phyloP scores from a whole-genome alignment of 768 basidiomycete species.

The Suillus occidentalis region DNA sequence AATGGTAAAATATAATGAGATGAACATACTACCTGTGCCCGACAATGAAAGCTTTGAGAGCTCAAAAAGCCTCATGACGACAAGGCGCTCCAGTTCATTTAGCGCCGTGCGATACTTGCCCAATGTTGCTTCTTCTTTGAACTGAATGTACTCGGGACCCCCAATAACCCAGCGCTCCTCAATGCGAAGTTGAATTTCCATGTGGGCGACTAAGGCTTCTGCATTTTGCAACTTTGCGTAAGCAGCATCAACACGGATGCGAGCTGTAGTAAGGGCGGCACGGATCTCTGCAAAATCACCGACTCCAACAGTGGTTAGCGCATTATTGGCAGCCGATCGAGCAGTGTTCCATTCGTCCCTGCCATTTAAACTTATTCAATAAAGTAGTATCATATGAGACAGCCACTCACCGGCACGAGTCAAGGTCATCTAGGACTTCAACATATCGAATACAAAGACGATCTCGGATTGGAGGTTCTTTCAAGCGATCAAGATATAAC shows the following conservation, averaged over 20 bases:
- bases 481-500: not conserved
- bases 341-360: slow-evolving; percentile 1
- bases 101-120: slow-evolving; percentile 11
- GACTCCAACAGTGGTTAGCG: not conserved
- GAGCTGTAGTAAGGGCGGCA: not conserved
- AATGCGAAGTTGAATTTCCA: slow-evolving; percentile 5
- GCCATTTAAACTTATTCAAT: not conserved
- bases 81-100: slow-evolving; percentile 30
- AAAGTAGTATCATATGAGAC: not conserved
- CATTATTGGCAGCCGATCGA: not conserved
- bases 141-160: not conserved
- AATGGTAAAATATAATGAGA: not conserved
- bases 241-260: not conserved
- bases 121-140: not conserved
- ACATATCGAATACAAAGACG: not conserved
- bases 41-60: slow-evolving; percentile 23
- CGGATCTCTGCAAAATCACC: not conserved
- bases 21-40: slow-evolving; percentile 10
- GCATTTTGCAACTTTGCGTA: slow-evolving; percentile 6
- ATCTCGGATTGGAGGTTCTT: not conserved
- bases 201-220: slow-evolving; percentile 1
- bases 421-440: slow-evolving; percentile 4
- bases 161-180: slow-evolving; percentile 6
- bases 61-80: slow-evolving; percentile 32
- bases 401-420: not conserved